Evolutionary conservation across 2,329 filamentous ascomycete genomes (phyloP), one percentile per base, ranked within the genome.

Genomic region (Xylaria sp.): DNA sequence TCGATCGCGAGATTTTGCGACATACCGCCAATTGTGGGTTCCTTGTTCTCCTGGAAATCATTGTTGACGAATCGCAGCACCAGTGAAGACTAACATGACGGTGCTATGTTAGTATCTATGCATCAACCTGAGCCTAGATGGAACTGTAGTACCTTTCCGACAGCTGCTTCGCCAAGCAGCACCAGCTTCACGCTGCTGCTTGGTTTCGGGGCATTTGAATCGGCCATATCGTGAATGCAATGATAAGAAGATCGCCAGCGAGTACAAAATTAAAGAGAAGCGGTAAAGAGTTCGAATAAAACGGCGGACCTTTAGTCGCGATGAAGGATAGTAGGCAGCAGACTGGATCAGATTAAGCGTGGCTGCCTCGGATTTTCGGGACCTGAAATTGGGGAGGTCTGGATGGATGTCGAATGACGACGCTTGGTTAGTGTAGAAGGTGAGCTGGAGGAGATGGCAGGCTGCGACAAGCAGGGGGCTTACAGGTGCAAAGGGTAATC

Each of bases 161-260:
- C 96, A 70, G 96, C 96, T 73, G 96, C 96, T 85, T 99, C 96
- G 75, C 96, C 96, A 68, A 99, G 91, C 80, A 99, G 89, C 74
- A 99, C 96, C 76, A 99, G 92, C 91, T 99, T 99, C 82, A 99
- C 96, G 85, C 96, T 99, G 90, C 94, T 98, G 87, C 94, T 98
- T 72, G 96, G 96, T 86, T 98, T 99, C 70, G 94, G 92, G 76
- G 90, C 86, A 80, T 88, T 86, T 76, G 88, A 89, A 81, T 94
- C 92, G 79, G 91, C 89, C 92, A 94, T 95, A 65, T 74, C 75
- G 71, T 69, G 37, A 58, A 55, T 63, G 59, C 66, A 32, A 57
- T 59, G n/a, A 34, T 62, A 34, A 15, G 56, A 48, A 32, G 39
- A 48, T 52, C 56, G 56, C 57, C 56, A 58, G 59, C 57, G 51